Evolutionary conservation across 768 basidiomycete genomes (phyloP), one percentile per base, ranked within the genome.

Genomic region (Paxillus ammoniavirescens): DNA sequence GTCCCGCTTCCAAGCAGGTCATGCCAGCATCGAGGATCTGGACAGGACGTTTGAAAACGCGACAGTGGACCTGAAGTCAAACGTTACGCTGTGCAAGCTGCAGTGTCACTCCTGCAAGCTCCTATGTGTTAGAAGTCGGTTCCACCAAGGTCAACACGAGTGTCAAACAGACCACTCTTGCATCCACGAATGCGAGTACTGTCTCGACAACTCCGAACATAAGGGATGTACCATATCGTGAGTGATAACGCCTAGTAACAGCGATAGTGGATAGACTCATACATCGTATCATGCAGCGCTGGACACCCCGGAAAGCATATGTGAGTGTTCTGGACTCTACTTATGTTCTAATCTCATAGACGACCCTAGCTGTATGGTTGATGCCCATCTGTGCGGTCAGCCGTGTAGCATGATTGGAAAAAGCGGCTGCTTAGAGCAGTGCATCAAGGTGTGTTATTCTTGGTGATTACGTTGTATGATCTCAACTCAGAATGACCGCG

Each of bases 301-400:
- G 81, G 81, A 0, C 81, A 82, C 61, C 57, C 72, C 44, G 78
- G 77, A 8, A 66, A 65, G 7, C 81, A 82, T 57, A 71, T 81
- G 81, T 82, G 59, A 50, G 77, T 57, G 4, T 10, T 46, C 23
- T 33, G 2, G 38, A 40, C 17, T 17, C 10, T 2, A 9, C 17
- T 42, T 18, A 4, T 21, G 3, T 4, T 50, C 2, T 28, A 10
- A 28, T 43, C 14, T 4, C 8, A 55, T 37, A 17, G 8, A 45
- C 33, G 47, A 41, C 17, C 35, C 26, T 48, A 83, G 82, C 36
- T 83, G 82, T 58, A 68, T 72, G 33, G 73, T 79, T 3, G 72
- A 73, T 35, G 56, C 65, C 28, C 82, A 83, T 67, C 59, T 81
- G 33, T 82, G 81, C 49, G 80, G 80, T 4, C 62, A 75, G 46